Evolutionary conservation across 768 basidiomycete species (phyloP).

Genomic region (Suillus variegatus): DNA sequence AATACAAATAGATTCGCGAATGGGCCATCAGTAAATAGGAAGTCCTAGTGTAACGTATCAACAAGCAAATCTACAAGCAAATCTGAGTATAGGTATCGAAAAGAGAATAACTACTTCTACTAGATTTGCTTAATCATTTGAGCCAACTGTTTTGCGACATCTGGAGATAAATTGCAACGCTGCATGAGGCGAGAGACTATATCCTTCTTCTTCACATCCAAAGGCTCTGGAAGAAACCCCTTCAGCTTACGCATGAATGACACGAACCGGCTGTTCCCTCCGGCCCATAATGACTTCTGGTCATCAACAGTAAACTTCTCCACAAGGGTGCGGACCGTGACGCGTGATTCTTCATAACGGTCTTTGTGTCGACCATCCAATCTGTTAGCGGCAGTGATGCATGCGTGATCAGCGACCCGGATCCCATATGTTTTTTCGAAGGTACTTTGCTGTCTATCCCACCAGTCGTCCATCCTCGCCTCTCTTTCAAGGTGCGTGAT

Average conservation of each 20-base stretch:
- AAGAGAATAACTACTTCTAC: conserved; percentile 4
- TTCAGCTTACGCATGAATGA: conserved; percentile 16
- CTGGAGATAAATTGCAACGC: conserved; percentile 29
- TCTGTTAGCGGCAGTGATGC: conserved; percentile 37
- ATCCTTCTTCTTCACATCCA: conserved; percentile 18
- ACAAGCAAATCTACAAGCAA: not conserved
- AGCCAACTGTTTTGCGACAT: conserved; percentile 26
- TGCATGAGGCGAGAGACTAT: conserved; percentile 20
- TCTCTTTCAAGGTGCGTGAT: conserved; percentile 43
- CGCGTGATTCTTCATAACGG: conserved; percentile 37
- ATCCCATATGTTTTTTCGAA: conserved; percentile 27
- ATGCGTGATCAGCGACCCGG: conserved; percentile 37
- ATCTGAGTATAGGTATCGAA: not conserved
- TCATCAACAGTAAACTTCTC: conserved; percentile 7
- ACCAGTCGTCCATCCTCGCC: conserved; percentile 36
- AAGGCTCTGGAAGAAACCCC: conserved; percentile 16
- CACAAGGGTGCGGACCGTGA: conserved; percentile 25
- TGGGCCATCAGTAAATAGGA: not conserved
- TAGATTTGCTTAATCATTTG: conserved; percentile 20
- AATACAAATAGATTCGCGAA: not conserved
- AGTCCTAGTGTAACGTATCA: not conserved
- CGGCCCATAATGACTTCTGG: conserved; percentile 3
- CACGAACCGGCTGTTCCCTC: conserved; percentile 19
- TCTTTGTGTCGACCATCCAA: conserved; percentile 29
- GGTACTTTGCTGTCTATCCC: conserved; percentile 27